Evolutionary conservation across 352 stramenopile species (phyloP).

Genomic region (Phytophthora ramorum): DNA sequence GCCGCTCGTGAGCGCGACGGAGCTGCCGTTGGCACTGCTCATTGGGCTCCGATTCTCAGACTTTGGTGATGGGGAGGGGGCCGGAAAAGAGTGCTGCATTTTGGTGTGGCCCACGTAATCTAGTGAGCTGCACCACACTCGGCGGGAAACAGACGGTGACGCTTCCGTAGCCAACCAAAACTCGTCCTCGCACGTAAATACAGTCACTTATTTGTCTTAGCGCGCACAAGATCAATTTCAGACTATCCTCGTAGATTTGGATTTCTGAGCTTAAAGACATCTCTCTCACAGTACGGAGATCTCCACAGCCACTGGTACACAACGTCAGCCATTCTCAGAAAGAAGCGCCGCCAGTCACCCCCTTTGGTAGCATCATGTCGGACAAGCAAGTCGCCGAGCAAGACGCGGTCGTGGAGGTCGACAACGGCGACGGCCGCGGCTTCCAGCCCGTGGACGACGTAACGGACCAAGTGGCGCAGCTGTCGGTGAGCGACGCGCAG

Average conservation of each 20-base stretch:
- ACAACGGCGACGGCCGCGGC: slow-evolving; percentile 65
- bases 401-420: slow-evolving; percentile 67
- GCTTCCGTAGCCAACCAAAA: slow-evolving; percentile 44
- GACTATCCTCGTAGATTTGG: too few relatives aligned
- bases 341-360: slow-evolving; percentile 16
- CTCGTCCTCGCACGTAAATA: neutral
- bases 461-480: slow-evolving; percentile 44
- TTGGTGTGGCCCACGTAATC: slow-evolving; percentile 20
- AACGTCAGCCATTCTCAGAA: slow-evolving; percentile 31
- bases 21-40: slow-evolving; percentile 41
- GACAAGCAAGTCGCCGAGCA: slow-evolving; percentile 51
- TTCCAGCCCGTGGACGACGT: slow-evolving; percentile 66
- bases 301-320: neutral
- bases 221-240: neutral
- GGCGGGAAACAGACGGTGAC: slow-evolving; percentile 20
- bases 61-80: slow-evolving; percentile 15
- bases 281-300: neutral
- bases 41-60: slow-evolving; percentile 20
- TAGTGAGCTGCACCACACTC: slow-evolving; percentile 4
- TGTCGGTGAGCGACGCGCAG: slow-evolving; percentile 34
- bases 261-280: neutral
- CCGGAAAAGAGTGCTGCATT: slow-evolving; percentile 6
- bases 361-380: slow-evolving; percentile 34
- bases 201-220: neutral
- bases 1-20: slow-evolving; percentile 37